Evolutionary conservation across 2,329 filamentous ascomycete genomes (phyloP).

Genomic region (Cladosporium sp.): DNA sequence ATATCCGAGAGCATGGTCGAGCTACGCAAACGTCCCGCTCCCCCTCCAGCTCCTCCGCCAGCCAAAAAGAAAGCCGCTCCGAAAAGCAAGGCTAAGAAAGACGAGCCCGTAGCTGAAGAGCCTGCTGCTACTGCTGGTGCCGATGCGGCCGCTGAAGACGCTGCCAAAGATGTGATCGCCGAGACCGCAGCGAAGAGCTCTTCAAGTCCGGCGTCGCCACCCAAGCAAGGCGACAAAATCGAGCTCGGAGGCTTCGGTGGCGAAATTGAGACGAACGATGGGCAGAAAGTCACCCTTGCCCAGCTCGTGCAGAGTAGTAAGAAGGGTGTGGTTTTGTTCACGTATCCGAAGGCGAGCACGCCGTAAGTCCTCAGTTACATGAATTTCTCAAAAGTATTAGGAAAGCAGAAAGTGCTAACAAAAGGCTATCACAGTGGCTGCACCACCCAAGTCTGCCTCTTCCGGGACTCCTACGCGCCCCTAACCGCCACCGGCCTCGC

Average conservation of each 20-base stretch:
- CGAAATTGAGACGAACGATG: constrained; percentile 81
- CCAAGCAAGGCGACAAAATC: constrained; percentile 49
- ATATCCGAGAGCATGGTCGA: constrained; percentile 45
- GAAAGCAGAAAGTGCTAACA: neutral
- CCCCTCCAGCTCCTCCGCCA: constrained; percentile 44
- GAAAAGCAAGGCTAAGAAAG: constrained; percentile 23
- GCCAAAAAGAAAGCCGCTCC: constrained; percentile 44
- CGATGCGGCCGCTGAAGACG: neutral
- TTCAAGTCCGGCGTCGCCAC: constrained; percentile 16
- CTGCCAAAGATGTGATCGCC: constrained; percentile 8
- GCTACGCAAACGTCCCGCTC: constrained; percentile 59
- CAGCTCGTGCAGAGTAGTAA: constrained; percentile 78
- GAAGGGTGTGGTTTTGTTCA: constrained; percentile 85
- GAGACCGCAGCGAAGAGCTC: constrained; percentile 11
- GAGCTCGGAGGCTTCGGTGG: constrained; percentile 54
- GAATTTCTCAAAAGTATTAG: constrained; percentile 65
- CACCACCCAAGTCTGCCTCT: constrained; percentile 88
- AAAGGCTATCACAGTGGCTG: constrained; percentile 49
- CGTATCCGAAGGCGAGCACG: constrained; percentile 91
- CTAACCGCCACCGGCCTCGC: constrained; percentile 74
- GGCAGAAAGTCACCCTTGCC: constrained; percentile 73
- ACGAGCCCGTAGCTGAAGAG: constrained; percentile 22
- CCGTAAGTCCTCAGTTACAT: constrained; percentile 38
- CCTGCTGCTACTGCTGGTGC: constrained; percentile 15
- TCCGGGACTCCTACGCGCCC: constrained; percentile 77